Evolutionary conservation across 805 yeast species (phyloP), one percentile per base, ranked within the genome.

Genomic region (Metschnikowia proteae): DNA sequence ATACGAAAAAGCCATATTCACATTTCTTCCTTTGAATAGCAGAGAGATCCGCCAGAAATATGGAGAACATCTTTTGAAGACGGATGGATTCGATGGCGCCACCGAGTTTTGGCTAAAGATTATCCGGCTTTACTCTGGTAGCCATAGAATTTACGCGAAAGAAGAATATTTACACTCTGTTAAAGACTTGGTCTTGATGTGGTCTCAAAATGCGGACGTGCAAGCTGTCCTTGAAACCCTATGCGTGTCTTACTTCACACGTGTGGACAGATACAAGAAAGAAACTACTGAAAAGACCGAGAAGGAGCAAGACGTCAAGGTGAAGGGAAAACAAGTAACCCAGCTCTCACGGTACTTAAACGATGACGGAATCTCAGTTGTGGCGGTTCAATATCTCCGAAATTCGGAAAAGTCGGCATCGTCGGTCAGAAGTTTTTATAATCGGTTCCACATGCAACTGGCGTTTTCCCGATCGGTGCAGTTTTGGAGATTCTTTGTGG

Each of bases 401-500:
- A 45, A 57, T 70, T 43, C 65, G 74, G 30, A 61, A 64, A 28
- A 42, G 53, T 27, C 38, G 13, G 6, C 4, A 5, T 26, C 13
- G 9, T 4, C 26, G 17, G 50, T 61, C 11, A 54, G 73, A 26
- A 49, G 49, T n/a, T 62, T 70, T 39, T 71, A 64, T 57, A 68
- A 68, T 51, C 55, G 50, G 23, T 55, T 58, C 46, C 57, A 63
- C 50, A 48, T 48, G 3, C 62, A 70, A 30, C 53, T 59, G 1
- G 58, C 65, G 3, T 58, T 83, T 10, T 64, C 64, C 38, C 58
- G 66, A 5, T 76, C 81, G 1, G 63, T 64, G 4, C 57, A 71
- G 22, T 86, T 82, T 56, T 85, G 90, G 90, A 59, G 64, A 8
- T 73, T 75, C 35, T 81, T 67, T 51, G 74, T 84, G 51, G 77